Evolutionary conservation across 495 filamentous ascomycete genomes (phyloP).

Genomic region (Penicillium argentinense): DNA sequence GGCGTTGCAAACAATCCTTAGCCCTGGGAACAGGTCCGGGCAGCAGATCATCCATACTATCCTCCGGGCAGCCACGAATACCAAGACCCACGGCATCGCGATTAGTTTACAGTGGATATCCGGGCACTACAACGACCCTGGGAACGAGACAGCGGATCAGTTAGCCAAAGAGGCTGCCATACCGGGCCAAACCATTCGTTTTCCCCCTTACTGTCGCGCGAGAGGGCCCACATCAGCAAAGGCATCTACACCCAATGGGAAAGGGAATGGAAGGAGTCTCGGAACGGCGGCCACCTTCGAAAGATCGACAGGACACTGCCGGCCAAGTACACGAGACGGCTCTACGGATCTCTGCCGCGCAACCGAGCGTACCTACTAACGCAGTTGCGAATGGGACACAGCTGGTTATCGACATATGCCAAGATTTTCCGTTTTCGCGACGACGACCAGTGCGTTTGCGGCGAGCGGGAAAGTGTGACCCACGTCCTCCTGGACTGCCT

Average conservation of each 20-base stretch:
- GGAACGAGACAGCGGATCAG: slow-evolving; percentile 14
- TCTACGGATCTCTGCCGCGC: slow-evolving; percentile 15
- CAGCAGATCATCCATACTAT: slow-evolving; percentile 22
- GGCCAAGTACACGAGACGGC: slow-evolving; percentile 11
- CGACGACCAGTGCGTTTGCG: slow-evolving; percentile 18
- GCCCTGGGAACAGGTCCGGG: slow-evolving; percentile 17
- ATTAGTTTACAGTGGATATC: slow-evolving; percentile 22
- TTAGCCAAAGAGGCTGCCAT: slow-evolving; percentile 8
- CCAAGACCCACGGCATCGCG: slow-evolving; percentile 2
- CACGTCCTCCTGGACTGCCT: slow-evolving; percentile 21
- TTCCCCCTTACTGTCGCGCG: slow-evolving; percentile 15
- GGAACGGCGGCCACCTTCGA: too few relatives aligned
- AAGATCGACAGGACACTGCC: slow-evolving; percentile 16
- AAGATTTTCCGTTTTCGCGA: slow-evolving; percentile 12
- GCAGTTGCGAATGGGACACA: slow-evolving; percentile 22
- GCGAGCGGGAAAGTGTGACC: slow-evolving; percentile 19
- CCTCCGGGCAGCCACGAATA: slow-evolving; percentile 15
- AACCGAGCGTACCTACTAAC: slow-evolving; percentile 18
- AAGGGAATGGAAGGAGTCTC: slow-evolving; percentile 13
- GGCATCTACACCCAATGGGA: slow-evolving; percentile 11
- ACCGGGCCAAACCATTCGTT: slow-evolving; percentile 20
- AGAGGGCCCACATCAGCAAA: slow-evolving; percentile 3
- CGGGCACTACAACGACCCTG: slow-evolving; percentile 9
- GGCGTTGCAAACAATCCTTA: slow-evolving; percentile 17
- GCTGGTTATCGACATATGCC: slow-evolving; percentile 14